Percentiles rank a stretch among this genome's conserved stretches.
Conservation (phyloP, 1,284 basidiomycete genomes). For the Waitea zeae region DNA sequence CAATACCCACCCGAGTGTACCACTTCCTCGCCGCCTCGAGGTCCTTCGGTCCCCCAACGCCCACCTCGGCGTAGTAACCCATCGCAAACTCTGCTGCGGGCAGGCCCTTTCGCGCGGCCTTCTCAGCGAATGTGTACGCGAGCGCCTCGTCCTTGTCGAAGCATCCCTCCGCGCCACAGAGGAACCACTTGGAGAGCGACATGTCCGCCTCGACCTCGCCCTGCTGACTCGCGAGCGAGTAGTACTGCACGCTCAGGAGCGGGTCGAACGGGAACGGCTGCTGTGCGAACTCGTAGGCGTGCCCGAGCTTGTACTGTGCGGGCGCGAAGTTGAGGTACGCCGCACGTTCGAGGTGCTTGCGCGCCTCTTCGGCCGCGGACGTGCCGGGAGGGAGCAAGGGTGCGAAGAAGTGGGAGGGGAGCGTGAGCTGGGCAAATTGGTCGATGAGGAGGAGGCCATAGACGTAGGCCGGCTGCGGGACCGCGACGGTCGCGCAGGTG, state of each 20-base stretch:
- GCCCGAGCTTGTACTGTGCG: slow-evolving; percentile 88
- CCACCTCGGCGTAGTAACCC: slow-evolving; percentile 84
- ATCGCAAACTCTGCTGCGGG: slow-evolving; percentile 86
- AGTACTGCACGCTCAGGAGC: slow-evolving; percentile 83
- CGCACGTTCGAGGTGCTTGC: slow-evolving; percentile 13
- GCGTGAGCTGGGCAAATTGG: slow-evolving; percentile 39
- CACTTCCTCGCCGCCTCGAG: slow-evolving; percentile 47
- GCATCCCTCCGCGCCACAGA: slow-evolving; percentile 65
- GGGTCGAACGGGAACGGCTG: slow-evolving; percentile 81
- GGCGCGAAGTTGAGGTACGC: slow-evolving; percentile 56
- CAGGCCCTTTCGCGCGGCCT: slow-evolving; percentile 68
- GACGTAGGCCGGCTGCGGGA: slow-evolving; percentile 66
- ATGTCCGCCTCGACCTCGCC: slow-evolving; percentile 90
- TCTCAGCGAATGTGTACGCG: slow-evolving; percentile 83
- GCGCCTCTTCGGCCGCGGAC: slow-evolving; percentile 19
- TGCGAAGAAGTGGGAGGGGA: slow-evolving; percentile 27
- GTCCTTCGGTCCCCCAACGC: slow-evolving; percentile 54
- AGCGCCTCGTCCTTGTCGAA: slow-evolving; percentile 86
- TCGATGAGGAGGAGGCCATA: slow-evolving; percentile 60
- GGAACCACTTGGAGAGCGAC: slow-evolving; percentile 91
- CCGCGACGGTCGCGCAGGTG: slow-evolving; percentile 41
- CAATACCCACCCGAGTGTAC: slow-evolving; percentile 39
- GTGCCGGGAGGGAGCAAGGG: slow-evolving; percentile 25
- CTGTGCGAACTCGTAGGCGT: slow-evolving; percentile 82
- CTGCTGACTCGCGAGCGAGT: slow-evolving; percentile 70